A percentile compares a stretch with the other conserved stretches of the same genome.
Conservation (phyloP, 2,329 filamentous ascomycete genomes). For the Apiospora saccharicola region DNA sequence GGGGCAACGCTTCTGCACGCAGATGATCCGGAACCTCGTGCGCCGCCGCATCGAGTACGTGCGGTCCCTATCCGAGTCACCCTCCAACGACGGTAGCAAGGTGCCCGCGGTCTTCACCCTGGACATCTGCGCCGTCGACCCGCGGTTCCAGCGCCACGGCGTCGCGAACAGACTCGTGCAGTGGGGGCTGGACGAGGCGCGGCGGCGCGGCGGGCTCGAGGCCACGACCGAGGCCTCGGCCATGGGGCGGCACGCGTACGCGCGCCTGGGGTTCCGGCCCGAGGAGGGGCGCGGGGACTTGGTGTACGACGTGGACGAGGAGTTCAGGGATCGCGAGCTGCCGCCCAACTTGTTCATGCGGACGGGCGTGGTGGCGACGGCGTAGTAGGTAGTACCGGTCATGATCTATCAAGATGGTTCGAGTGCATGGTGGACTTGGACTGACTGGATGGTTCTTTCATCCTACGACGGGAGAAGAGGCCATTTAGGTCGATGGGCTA, state of each 20-base stretch:
- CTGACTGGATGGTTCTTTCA: too few species aligned
- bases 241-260: constrained; percentile 57
- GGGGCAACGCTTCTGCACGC: constrained; percentile 55
- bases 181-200: constrained; percentile 55
- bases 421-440: too few species aligned
- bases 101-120: constrained; percentile 58
- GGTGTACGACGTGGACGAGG: constrained; percentile 51
- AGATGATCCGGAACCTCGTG: constrained; percentile 53
- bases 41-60: constrained; percentile 51
- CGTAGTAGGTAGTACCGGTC: background rate
- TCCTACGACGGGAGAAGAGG: too few species aligned
- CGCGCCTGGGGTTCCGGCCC: constrained; percentile 53
- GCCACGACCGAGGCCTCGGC: constrained; percentile 54
- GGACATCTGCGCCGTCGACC: constrained; percentile 60
- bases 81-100: constrained; percentile 36
- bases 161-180: constrained; percentile 53
- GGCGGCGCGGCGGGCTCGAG: constrained; percentile 50
- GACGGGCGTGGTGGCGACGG: constrained; percentile 35
- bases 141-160: constrained; percentile 58
- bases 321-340: constrained; percentile 45
- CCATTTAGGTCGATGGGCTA: too few species aligned
- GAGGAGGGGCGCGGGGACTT: constrained; percentile 47
- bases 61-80: constrained; percentile 25
- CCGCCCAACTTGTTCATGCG: constrained; percentile 59
- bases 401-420: background rate